Base-by-base conservation (phyloP, 805 yeast species). In the Ogataea methylovora region DNA sequence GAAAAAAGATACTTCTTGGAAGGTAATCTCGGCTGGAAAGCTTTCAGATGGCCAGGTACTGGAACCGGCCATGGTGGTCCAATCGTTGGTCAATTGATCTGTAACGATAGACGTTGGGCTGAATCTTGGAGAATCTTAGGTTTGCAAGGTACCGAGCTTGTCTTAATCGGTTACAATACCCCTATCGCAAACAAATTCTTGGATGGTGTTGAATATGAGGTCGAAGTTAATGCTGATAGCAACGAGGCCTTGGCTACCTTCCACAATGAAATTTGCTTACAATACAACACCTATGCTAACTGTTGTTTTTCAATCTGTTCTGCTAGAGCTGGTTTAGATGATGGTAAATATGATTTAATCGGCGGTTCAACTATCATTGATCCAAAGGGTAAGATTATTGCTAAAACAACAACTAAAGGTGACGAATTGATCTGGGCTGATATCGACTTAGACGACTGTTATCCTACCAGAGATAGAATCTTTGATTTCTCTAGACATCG, bases 61-160 rank as follows among this genome's bases (percentile, higher is more conserved):
- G 55, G 60, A 49, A n/a, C n/a, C n/a, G n/a, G n/a, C n/a, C n/a
- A n/a, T n/a, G 51, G 58, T 9, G 63, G 59, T 32, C 54, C 58
- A 15, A 58, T 57, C 21, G 41, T 54, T 19, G 64, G 65, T 22
- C 58, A 57, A 49, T 41, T 60, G 36, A 60, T 60, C 23, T 60
- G 65, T 44, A 60, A 60, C 33, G 65, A 60, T 39, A 51, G 65
- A 44, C 51, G 65, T 42, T 60, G 65, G 65, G 56, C 63, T 7
- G 65, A 60, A 36, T 55, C 63, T 10, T 60, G 65, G 65, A 50
- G 63, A 43, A 36, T 43, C 20, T 56, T 58, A 30, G 64, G 61
- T 9, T 42, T 60, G 3, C 65, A 60, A 41, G 65, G 65, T 10
- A 56, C 57, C 49, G 65, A 60, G 27, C 35, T 60, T 9, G 54